These are phyloP conservation scores for Filosporella fistucella DNA, from an alignment of 495 filamentous ascomycete species.

Conservation along the genomic window DNA sequence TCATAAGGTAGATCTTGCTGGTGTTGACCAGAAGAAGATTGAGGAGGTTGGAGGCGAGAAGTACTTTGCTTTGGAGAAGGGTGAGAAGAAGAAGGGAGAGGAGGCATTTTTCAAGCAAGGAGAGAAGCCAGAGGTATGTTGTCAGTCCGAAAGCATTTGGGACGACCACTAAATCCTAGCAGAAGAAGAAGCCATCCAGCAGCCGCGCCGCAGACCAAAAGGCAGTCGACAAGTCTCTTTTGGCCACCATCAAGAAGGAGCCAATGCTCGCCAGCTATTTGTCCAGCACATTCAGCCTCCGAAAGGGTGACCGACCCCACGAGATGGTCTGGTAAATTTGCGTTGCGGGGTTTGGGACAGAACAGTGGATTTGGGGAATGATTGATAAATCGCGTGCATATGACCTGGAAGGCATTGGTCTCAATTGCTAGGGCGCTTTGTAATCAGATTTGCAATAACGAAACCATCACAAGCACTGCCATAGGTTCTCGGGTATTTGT, in stretches of 20 bases:
- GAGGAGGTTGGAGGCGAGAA: constrained; percentile 77
- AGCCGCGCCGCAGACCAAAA: constrained; percentile 95
- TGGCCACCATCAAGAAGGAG: constrained; percentile 94
- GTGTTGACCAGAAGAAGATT: constrained; percentile 75
- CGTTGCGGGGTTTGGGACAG: constrained; percentile 15
- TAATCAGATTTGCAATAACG: constrained; percentile 30
- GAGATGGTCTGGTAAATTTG: constrained; percentile 83
- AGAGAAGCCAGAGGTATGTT: constrained; percentile 89
- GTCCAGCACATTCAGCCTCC: constrained; percentile 86
- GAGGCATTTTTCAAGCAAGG: constrained; percentile 99
- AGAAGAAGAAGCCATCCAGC: constrained; percentile 95
- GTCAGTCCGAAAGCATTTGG: neutral
- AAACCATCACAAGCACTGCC: constrained; percentile 21
- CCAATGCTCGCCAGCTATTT: constrained; percentile 85
- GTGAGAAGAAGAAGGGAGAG: constrained; percentile 80
- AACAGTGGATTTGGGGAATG: constrained; percentile 15
- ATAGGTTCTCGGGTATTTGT: neutral
- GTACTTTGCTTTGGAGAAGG: constrained; percentile 96
- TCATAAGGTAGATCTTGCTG: constrained; percentile 77
- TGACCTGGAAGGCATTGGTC: constrained; percentile 24
- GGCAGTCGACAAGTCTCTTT: constrained; percentile 87
- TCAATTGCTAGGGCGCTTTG: constrained; percentile 27
- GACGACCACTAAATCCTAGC: neutral
- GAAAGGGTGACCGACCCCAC: constrained; percentile 97
- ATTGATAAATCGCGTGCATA: constrained; percentile 20